Evolutionary conservation across 148 eudicot species (phyloP).

Genomic region (Rhododendron kiyosumense): DNA sequence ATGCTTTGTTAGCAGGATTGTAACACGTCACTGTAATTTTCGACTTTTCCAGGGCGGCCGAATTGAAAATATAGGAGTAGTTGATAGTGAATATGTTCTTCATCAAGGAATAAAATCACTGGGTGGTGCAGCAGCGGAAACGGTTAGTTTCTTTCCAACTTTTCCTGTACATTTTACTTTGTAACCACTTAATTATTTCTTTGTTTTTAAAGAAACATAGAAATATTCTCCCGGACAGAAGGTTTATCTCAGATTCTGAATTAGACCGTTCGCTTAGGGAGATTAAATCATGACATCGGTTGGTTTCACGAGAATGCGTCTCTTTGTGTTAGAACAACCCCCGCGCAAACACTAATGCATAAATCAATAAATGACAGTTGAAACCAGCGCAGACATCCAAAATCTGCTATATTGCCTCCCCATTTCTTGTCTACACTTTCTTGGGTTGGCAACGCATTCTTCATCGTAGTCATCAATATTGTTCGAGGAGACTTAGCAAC

Average conservation of each 20-base stretch:
- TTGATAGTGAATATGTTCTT: conserved; percentile 83
- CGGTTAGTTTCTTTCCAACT: conserved; percentile 29
- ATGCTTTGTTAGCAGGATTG: not conserved
- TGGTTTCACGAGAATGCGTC: not conserved
- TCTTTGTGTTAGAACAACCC: not conserved
- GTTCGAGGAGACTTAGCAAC: not conserved
- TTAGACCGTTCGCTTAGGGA: not conserved
- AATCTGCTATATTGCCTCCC: not conserved
- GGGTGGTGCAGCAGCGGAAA: conserved; percentile 68
- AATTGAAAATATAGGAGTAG: conserved; percentile 49
- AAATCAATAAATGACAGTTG: not conserved
- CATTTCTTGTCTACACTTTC: not conserved
- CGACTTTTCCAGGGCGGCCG: conserved; percentile 60
- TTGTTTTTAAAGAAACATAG: not conserved
- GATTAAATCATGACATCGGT: not conserved
- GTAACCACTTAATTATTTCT: too few relatives aligned
- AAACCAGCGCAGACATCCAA: not conserved
- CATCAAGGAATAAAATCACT: conserved; percentile 93
- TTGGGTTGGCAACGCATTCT: not conserved
- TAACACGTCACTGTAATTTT: not conserved
- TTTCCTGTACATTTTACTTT: not conserved
- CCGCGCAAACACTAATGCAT: not conserved
- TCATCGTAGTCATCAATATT: not conserved
- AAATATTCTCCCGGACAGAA: not conserved
- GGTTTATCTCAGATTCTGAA: not conserved